Conservation (phyloP, 495 filamentous ascomycete genomes). For the Opeltia flavorubescens region DNA sequence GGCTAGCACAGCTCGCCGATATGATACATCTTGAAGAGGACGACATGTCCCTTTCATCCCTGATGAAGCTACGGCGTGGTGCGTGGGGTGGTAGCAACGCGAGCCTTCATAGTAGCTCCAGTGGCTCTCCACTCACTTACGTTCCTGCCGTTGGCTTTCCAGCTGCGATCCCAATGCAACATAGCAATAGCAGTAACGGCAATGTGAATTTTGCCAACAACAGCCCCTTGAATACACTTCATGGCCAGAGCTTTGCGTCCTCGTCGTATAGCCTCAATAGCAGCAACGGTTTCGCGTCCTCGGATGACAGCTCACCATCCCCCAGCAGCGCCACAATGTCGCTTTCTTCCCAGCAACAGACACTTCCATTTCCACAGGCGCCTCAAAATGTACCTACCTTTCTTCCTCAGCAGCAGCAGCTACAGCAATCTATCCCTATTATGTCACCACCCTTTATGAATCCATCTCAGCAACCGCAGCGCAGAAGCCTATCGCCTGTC, state of each 20-base stretch:
- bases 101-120: constrained; percentile 49
- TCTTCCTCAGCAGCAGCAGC: not conserved
- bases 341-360: constrained; percentile 1
- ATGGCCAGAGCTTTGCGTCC: constrained; percentile 19
- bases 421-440: not conserved
- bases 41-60: constrained; percentile 53
- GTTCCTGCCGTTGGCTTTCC: constrained; percentile 18
- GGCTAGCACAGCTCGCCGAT: constrained; percentile 57
- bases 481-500: not conserved
- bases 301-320: constrained; percentile 25
- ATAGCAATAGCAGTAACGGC: constrained; percentile 4
- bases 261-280: constrained; percentile 12
- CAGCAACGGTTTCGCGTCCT: constrained; percentile 21
- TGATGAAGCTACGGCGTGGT: constrained; percentile 56
- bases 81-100: constrained; percentile 74
- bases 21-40: constrained; percentile 50
- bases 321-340: not conserved
- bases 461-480: not conserved
- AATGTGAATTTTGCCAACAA: not conserved
- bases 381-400: not conserved
- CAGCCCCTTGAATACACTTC: constrained; percentile 21
- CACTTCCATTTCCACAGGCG: not conserved
- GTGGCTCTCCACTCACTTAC: constrained; percentile 15
- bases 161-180: constrained; percentile 4
- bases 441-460: not conserved